Evolutionary conservation across 805 yeast genomes (phyloP).

Genomic region (Yamadazyma endophytica): DNA sequence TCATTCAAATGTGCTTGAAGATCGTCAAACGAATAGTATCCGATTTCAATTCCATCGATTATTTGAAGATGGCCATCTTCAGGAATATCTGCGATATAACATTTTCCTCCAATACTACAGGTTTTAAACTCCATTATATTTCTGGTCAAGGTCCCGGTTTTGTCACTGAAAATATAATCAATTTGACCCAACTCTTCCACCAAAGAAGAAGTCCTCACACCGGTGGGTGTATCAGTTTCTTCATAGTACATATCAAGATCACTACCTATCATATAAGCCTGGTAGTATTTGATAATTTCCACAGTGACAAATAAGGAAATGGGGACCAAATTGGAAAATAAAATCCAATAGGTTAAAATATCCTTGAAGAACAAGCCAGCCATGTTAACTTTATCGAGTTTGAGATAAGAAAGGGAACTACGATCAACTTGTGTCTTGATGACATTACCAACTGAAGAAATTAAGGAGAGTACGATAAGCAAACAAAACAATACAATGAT

Average conservation of each 20-base stretch:
- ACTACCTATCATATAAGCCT: slow-evolving; percentile 88
- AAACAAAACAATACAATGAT: slow-evolving; percentile 84
- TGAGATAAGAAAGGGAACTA: slow-evolving; percentile 56
- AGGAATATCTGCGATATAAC: slow-evolving; percentile 85
- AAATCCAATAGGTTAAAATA: slow-evolving; percentile 89
- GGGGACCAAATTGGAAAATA: slow-evolving; percentile 96
- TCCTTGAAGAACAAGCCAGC: slow-evolving; percentile 78
- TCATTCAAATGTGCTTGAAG: slow-evolving; percentile 39
- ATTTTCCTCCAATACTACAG: slow-evolving; percentile 87
- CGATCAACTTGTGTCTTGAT: slow-evolving; percentile 57
- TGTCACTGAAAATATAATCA: slow-evolving; percentile 93
- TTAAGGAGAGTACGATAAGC: slow-evolving; percentile 66
- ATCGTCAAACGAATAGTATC: slow-evolving; percentile 68
- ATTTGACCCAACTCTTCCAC: slow-evolving; percentile 98
- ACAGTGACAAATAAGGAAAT: slow-evolving; percentile 95
- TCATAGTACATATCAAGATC: slow-evolving; percentile 92
- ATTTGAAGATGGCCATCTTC: slow-evolving; percentile 77
- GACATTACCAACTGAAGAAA: slow-evolving; percentile 87
- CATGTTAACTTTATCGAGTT: slow-evolving; percentile 63
- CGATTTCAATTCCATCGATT: slow-evolving; percentile 76
- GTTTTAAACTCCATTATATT: slow-evolving; percentile 96
- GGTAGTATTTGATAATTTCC: slow-evolving; percentile 91
- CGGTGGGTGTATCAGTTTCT: slow-evolving; percentile 88
- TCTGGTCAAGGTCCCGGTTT: slow-evolving; percentile 94
- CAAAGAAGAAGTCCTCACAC: slow-evolving; percentile 89